A percentile compares a stretch with the other conserved stretches of the same genome.
These are phyloP conservation scores for Teratosphaeriaceae sp. DNA, from an alignment of 2,329 filamentous ascomycete species.

Conservation along the genomic window DNA sequence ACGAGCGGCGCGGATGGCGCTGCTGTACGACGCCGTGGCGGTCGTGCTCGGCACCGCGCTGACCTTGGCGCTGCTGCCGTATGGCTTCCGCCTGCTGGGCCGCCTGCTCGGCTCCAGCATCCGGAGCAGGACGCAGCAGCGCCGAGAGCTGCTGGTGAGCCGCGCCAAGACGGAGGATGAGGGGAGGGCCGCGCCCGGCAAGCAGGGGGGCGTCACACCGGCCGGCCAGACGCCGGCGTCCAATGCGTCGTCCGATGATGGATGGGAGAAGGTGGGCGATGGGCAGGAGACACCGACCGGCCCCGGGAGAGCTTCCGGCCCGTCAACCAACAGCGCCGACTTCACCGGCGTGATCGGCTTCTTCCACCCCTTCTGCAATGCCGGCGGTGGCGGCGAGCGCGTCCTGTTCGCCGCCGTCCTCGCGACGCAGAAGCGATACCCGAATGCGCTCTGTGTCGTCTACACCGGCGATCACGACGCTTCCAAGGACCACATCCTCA, in stretches of 20 bases:
- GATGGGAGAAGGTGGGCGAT: conserved; percentile 62
- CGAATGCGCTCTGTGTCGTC: conserved; percentile 79
- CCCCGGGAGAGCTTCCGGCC: conserved; percentile 21
- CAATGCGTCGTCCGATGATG: conserved; percentile 47
- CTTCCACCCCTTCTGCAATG: conserved; percentile 98
- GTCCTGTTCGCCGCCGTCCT: conserved; percentile 94
- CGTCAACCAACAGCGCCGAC: conserved; percentile 36
- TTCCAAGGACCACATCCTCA: conserved; percentile 70
- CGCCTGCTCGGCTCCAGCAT: conserved; percentile 22
- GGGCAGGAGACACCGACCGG: conserved; percentile 36
- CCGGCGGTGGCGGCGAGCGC: conserved; percentile 88
- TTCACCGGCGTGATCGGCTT: conserved; percentile 89
- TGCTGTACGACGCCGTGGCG: conserved; percentile 12
- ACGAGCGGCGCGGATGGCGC: conserved; percentile 4
- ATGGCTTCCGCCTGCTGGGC: conserved; percentile 17
- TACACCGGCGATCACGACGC: conserved; percentile 95
- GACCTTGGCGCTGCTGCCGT: conserved; percentile 19
- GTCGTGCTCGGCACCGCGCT: conserved; percentile 18
- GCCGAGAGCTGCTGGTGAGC: conserved; percentile 25
- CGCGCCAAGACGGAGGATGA: conserved; percentile 23
- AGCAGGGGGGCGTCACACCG: conserved; percentile 5
- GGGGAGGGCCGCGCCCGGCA: no score
- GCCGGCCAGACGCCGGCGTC: conserved; percentile 11
- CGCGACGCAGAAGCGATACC: conserved; percentile 83
- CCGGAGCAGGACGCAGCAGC: conserved; percentile 23